phyloP scores from a whole-genome alignment of 352 stramenopile genomes.

The Globisporangium perplexum region DNA sequence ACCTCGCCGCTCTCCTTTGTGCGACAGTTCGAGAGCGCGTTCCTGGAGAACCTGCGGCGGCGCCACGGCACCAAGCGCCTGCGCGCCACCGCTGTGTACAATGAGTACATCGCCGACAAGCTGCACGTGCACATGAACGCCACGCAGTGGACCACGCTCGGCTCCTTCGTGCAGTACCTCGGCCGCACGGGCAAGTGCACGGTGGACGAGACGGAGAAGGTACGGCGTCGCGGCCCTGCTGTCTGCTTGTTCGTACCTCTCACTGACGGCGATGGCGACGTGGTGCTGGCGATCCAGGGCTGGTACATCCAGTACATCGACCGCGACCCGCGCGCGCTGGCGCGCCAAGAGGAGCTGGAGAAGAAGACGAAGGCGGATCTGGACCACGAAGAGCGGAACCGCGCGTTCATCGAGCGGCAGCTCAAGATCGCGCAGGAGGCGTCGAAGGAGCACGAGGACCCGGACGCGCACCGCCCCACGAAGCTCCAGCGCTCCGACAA shows the following conservation, averaged over 20 bases:
- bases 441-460: slow-evolving; percentile 15
- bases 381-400: slow-evolving; percentile 86
- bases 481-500: slow-evolving; percentile 55
- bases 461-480: slow-evolving; percentile 36
- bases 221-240: slow-evolving; percentile 1
- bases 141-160: slow-evolving; percentile 96
- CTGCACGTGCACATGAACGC: slow-evolving; percentile 99
- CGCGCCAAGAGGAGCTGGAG: slow-evolving; percentile 80
- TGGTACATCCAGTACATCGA: slow-evolving; percentile 98
- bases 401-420: slow-evolving; percentile 69
- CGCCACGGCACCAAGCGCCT: slow-evolving; percentile 96
- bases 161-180: slow-evolving; percentile 98
- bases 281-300: slow-evolving; percentile 25
- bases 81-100: slow-evolving; percentile 97
- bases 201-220: slow-evolving; percentile 97
- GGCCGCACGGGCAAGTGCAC: slow-evolving; percentile 95
- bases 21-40: slow-evolving; percentile 92
- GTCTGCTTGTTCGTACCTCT: background rate
- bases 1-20: background rate
- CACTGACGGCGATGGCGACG: no score
- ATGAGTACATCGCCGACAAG: slow-evolving; percentile 99
- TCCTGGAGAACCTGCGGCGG: slow-evolving; percentile 92
- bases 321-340: slow-evolving; percentile 88
- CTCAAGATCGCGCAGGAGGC: slow-evolving; percentile 54
- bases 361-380: slow-evolving; percentile 88